These are phyloP conservation scores for Elongisporangium anandrum DNA, from an alignment of 352 stramenopile species.

Conservation along the genomic window DNA sequence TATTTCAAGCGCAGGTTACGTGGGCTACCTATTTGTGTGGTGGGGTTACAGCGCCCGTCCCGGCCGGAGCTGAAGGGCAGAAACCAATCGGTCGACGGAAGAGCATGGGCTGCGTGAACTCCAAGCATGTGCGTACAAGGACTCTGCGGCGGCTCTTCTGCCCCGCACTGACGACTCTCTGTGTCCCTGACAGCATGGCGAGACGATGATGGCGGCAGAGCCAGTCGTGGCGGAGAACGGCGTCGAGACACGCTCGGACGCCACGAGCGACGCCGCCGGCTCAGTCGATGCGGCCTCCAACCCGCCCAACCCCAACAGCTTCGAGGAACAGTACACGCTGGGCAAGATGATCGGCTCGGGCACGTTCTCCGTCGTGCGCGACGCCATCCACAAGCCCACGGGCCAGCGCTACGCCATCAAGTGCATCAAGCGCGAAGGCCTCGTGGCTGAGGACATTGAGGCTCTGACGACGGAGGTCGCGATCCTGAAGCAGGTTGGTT, in stretches of 20 bases:
- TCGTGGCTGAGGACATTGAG: conserved; percentile 84
- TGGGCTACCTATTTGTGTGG: not conserved
- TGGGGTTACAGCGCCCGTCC: not conserved
- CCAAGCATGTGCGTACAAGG: conserved; percentile 51
- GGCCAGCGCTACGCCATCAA: conserved; percentile 89
- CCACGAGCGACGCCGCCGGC: conserved; percentile 15
- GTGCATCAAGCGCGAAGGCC: conserved; percentile 86
- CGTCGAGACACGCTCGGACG: conserved; percentile 21
- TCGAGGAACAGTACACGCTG: conserved; percentile 82
- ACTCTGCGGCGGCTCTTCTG: not conserved
- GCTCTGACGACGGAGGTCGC: conserved; percentile 83
- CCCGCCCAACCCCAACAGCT: conserved; percentile 57
- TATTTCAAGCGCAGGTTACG: not conserved
- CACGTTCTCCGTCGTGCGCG: conserved; percentile 88
- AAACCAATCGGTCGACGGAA: not conserved
- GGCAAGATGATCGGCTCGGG: conserved; percentile 87
- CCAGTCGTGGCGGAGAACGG: conserved; percentile 25
- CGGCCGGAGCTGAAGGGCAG: not conserved
- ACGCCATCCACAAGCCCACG: conserved; percentile 79
- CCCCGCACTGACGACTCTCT: not conserved
- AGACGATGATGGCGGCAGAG: conserved; percentile 33
- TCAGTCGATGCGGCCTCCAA: conserved; percentile 6
- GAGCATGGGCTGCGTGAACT: conserved; percentile 70
- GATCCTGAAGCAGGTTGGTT: conserved; percentile 76
- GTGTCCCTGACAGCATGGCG: conserved; percentile 21